Conservation (phyloP, 768 basidiomycete species). For the Leccinum arenicola region DNA sequence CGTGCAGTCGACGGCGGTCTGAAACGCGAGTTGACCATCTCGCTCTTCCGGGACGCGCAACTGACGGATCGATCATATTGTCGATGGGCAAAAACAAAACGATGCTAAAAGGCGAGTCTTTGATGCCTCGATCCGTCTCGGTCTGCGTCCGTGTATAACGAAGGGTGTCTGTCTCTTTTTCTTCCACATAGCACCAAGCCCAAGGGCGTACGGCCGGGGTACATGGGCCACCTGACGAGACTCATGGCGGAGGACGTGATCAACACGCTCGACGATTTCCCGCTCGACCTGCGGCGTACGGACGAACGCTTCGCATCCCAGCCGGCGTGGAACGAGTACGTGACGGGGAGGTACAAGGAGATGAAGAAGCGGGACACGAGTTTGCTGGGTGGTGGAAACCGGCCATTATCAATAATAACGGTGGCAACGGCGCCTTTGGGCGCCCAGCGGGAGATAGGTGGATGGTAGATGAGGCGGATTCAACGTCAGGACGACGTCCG, state of each 20-base stretch:
- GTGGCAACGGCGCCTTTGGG: no score
- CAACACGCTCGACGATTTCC: constrained; percentile 83
- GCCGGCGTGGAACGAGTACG: constrained; percentile 86
- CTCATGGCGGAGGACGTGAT: constrained; percentile 95
- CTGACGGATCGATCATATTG: constrained; percentile 76
- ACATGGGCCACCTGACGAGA: constrained; percentile 90
- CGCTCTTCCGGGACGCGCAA: constrained; percentile 79
- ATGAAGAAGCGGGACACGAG: constrained; percentile 79
- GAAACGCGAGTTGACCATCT: constrained; percentile 80
- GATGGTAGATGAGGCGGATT: constrained; percentile 69
- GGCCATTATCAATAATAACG: constrained; percentile 42
- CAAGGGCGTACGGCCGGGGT: constrained; percentile 80
- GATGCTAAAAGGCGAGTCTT: constrained; percentile 64
- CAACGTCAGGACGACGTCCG: constrained; percentile 30
- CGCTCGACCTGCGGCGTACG: constrained; percentile 65
- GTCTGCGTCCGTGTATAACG: no score
- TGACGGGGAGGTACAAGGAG: constrained; percentile 80
- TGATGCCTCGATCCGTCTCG: neutral
- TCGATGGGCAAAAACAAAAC: constrained; percentile 80
- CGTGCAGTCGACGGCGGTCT: constrained; percentile 61
- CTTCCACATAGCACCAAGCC: constrained; percentile 51
- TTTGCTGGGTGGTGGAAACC: constrained; percentile 84
- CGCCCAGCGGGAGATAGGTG: constrained; percentile 41
- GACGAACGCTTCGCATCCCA: constrained; percentile 71
- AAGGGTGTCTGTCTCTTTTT: no score